Percentiles rank a stretch among this genome's conserved stretches.
These are phyloP conservation scores for Sporothrix sp. DNA, from an alignment of 2,329 filamentous ascomycete genomes.

Conservation along the genomic window DNA sequence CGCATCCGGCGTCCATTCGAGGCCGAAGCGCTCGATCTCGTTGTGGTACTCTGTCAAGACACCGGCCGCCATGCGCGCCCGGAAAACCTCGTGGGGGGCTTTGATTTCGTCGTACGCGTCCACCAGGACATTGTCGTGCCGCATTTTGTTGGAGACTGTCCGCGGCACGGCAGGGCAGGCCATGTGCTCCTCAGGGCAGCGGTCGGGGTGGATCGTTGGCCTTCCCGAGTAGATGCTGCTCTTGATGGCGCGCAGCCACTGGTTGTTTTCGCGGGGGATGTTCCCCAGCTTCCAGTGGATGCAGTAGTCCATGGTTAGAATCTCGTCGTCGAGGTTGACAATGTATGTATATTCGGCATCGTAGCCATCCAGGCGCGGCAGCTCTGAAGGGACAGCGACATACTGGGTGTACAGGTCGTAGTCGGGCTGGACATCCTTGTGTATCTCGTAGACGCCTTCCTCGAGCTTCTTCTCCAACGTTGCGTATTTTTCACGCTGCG, in stretches of 20 bases:
- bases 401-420: background rate
- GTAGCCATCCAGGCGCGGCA: background rate
- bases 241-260: background rate
- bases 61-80: background rate
- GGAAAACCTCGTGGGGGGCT: background rate
- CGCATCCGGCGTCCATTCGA: background rate
- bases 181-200: background rate
- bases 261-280: background rate
- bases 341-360: background rate
- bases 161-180: conserved; percentile 5
- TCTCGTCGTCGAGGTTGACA: conserved; percentile 7
- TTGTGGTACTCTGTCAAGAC: background rate
- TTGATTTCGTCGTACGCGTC: background rate
- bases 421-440: background rate
- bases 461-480: background rate
- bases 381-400: background rate
- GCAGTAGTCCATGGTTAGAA: conserved; percentile 7
- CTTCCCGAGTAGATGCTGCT: background rate
- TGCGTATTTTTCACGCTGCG: background rate
- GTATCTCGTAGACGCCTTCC: background rate
- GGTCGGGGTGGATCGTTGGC: background rate
- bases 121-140: too few relatives aligned
- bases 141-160: background rate
- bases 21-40: background rate
- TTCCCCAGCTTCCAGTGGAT: conserved; percentile 9